Percentiles rank a stretch among this genome's conserved stretches.
These are phyloP conservation scores for Populus hybrid DNA, from an alignment of 441 rosid genomes.

Conservation along the genomic window DNA sequence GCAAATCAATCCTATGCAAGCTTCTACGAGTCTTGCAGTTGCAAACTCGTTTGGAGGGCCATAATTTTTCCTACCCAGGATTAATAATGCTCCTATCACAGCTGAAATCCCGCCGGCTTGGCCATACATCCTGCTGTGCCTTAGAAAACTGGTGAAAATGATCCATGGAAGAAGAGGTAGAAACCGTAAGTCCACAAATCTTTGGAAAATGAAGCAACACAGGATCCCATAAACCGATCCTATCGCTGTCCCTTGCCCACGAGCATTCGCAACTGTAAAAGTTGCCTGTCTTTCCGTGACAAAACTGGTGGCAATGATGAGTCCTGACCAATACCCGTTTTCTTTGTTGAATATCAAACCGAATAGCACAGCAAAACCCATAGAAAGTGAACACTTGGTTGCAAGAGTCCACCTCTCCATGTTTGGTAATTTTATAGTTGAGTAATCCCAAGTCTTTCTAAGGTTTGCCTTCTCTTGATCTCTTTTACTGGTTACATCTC, in stretches of 20 bases:
- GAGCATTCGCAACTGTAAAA: constrained; percentile 58
- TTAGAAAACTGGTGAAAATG: constrained; percentile 54
- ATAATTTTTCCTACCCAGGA: constrained; percentile 66
- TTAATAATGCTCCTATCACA: constrained; percentile 57
- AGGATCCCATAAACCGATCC: constrained; percentile 76
- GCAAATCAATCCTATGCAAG: constrained; percentile 60
- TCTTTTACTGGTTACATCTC: constrained; percentile 23
- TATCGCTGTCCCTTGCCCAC: constrained; percentile 75
- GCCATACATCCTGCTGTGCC: constrained; percentile 71
- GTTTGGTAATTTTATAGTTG: constrained; percentile 25
- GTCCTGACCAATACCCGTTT: constrained; percentile 78
- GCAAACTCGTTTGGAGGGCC: constrained; percentile 64
- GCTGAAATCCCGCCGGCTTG: constrained; percentile 69
- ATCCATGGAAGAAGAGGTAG: constrained; percentile 75
- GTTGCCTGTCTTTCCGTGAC: constrained; percentile 63
- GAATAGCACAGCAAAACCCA: constrained; percentile 69
- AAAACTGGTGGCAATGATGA: constrained; percentile 68
- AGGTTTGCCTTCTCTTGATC: constrained; percentile 14
- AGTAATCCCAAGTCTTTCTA: constrained; percentile 20
- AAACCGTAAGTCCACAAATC: constrained; percentile 41
- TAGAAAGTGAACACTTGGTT: constrained; percentile 61
- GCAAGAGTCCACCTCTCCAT: constrained; percentile 53
- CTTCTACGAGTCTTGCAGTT: constrained; percentile 57
- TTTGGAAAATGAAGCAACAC: constrained; percentile 51
- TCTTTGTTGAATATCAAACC: constrained; percentile 52